Base-by-base conservation (phyloP, 306 rosid genomes). In the Sindora glabra region DNA sequence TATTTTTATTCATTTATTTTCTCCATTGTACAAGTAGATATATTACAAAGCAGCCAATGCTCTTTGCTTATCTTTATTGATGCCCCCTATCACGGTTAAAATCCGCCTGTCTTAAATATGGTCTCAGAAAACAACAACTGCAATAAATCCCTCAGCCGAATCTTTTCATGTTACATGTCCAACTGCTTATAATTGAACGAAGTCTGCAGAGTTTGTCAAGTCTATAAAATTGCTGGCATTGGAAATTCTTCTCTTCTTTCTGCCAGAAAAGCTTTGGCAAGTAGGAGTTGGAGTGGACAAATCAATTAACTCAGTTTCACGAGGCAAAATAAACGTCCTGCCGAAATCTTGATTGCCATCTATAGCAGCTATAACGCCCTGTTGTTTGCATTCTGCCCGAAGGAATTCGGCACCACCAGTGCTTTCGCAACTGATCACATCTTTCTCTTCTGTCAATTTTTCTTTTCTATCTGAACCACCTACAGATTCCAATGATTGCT, bases 281-380 rank as follows among this genome's bases (percentile, higher is more conserved):
- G 48, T 21, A 0, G 87, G 81, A 27, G 87, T 51, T 42, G 87
- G 87, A 16, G 81, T 81, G 34, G 76, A 67, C 56, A 81, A 14
- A 41, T 81, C 84, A 30, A 81, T 73, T 10, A 81, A 32, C 67
- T 75, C 87, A 10, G 55, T 64, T 18, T 48, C 70, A 27, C 59
- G 24, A 26, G 73, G 75, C 54, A 47, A 21, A 38, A 19, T 30
- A 39, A 30, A 12, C 22, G 29, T 54, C 11, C 51, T 59, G n/a
- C 74, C 54, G 3, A 53, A 62, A 6, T 48, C 48, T 49, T 45
- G 55, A 10, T 51, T 27, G 6, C 49, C 12, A 1, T 62, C 69
- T 3, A 36, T 33, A 6, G 55, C 39, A 39, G 36, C 11, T 15
- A 12, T 13, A 39, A 23, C 14, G 22, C 66, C 26, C 7, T 13